Percentiles rank a stretch among this genome's conserved stretches.
Evolutionary conservation across 2,329 filamentous ascomycete genomes (phyloP).

Genomic region (Claviceps cyperi): DNA sequence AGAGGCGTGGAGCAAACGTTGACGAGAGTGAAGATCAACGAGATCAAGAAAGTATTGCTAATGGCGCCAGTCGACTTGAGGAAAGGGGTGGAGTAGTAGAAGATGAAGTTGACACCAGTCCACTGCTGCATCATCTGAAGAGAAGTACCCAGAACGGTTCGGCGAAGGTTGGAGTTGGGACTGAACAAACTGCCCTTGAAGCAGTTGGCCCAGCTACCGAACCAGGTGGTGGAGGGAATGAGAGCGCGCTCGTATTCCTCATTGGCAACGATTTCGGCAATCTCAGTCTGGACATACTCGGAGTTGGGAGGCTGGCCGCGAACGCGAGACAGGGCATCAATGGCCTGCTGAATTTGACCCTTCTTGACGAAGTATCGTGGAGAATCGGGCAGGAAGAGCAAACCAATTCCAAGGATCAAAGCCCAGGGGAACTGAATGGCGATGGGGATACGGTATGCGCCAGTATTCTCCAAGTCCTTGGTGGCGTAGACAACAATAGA

Average conservation of each 20-base stretch:
- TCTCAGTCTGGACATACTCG: conserved; percentile 61
- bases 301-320: conserved; percentile 62
- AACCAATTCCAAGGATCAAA: conserved; percentile 55
- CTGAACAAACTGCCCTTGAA: conserved; percentile 49
- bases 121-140: conserved; percentile 72
- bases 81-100: conserved; percentile 77
- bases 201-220: conserved; percentile 54
- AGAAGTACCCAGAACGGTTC: conserved; percentile 56
- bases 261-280: conserved; percentile 83
- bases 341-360: conserved; percentile 51
- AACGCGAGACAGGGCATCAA: conserved; percentile 46
- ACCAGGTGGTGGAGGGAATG: conserved; percentile 50
- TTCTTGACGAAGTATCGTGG: conserved; percentile 77
- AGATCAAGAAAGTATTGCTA: conserved; percentile 65
- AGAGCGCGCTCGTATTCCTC: conserved; percentile 67
- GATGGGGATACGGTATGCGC: conserved; percentile 70
- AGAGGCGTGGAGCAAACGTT: conserved; percentile 76
- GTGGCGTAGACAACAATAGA: conserved; percentile 61
- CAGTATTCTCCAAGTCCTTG: conserved; percentile 43
- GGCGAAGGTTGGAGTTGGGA: conserved; percentile 53
- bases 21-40: conserved; percentile 73
- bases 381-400: conserved; percentile 69
- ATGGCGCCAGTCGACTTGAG: conserved; percentile 67
- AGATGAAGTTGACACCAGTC: conserved; percentile 90
- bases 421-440: conserved; percentile 70